Percentiles rank a stretch among this genome's conserved stretches.
These are phyloP conservation scores for Coleophoma cylindrospora DNA, from an alignment of 2,329 filamentous ascomycete genomes.

Conservation along the genomic window DNA sequence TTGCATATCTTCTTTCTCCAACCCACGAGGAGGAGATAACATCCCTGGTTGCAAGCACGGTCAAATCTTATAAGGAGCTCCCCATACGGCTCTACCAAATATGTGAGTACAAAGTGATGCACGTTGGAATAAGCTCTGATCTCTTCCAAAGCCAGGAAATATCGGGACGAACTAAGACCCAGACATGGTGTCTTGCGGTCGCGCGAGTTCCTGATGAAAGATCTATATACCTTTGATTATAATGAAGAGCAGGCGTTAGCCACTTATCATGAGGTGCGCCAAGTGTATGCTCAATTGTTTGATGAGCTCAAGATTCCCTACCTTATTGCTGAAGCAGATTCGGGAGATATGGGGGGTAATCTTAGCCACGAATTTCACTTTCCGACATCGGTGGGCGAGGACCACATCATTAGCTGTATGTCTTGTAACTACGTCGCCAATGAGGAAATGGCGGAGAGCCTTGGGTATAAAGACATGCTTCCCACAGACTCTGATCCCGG, in stretches of 20 bases:
- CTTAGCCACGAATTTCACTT: conserved; percentile 96
- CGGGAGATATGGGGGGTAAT: conserved; percentile 91
- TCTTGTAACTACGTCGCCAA: conserved; percentile 76
- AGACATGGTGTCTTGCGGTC: conserved; percentile 83
- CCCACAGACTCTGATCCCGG: not conserved
- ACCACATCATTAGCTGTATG: conserved; percentile 72
- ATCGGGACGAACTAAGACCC: conserved; percentile 86
- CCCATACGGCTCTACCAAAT: conserved; percentile 90
- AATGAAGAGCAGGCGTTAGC: conserved; percentile 62
- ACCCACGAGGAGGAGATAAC: conserved; percentile 99
- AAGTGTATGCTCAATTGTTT: conserved; percentile 73
- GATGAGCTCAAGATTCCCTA: conserved; percentile 79
- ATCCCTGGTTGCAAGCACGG: conserved; percentile 62
- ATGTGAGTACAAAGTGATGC: conserved; percentile 40
- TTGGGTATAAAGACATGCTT: not conserved
- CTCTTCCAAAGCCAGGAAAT: conserved; percentile 66
- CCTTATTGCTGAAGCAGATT: conserved; percentile 81
- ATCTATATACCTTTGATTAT: conserved; percentile 91
- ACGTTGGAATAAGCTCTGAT: too few relatives aligned
- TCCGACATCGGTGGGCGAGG: conserved; percentile 73
- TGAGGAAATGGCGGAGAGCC: conserved; percentile 68
- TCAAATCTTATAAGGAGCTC: conserved; percentile 80
- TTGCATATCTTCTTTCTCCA: conserved; percentile 73
- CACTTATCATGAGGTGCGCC: conserved; percentile 73
- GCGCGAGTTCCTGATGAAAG: conserved; percentile 96